phyloP scores from a whole-genome alignment of 805 yeast species.

The Saturnispora hagleri region DNA sequence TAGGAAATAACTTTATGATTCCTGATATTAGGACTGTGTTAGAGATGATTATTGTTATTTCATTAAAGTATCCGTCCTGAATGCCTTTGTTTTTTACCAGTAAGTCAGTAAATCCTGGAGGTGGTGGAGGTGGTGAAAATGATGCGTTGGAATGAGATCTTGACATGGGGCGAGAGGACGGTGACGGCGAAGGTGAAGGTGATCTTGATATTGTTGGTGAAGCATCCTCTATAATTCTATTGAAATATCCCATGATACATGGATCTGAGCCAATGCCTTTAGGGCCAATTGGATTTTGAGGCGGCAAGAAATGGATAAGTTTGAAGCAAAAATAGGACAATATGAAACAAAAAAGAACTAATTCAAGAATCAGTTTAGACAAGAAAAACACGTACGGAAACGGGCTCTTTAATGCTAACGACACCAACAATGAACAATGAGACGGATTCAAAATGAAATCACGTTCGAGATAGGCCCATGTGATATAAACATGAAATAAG shows the following conservation, averaged over 20 bases:
- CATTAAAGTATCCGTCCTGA: constrained; percentile 2
- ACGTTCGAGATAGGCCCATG: constrained; percentile 87
- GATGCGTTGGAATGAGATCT: not conserved
- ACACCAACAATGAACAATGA: constrained; percentile 19
- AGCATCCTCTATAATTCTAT: not conserved
- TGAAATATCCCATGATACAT: constrained; percentile 1
- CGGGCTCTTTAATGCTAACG: constrained; percentile 28
- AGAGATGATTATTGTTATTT: constrained; percentile 29
- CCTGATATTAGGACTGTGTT: constrained; percentile 68
- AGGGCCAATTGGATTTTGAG: not conserved
- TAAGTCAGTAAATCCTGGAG: not conserved
- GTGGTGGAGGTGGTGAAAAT: constrained; percentile 4
- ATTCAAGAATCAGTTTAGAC: constrained; percentile 35
- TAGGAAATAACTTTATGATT: constrained; percentile 77
- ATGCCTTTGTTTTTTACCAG: not conserved
- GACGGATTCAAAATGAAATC: constrained; percentile 24
- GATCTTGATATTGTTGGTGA: not conserved
- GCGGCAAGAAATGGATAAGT: constrained; percentile 18
- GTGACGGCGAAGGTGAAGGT: constrained; percentile 3
- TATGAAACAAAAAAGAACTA: constrained; percentile 12
- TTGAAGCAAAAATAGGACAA: constrained; percentile 9
- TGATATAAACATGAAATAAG: constrained; percentile 80
- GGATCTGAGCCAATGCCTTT: constrained; percentile 5
- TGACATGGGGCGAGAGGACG: not conserved
- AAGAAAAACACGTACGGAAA: constrained; percentile 52